Evolutionary conservation across 805 yeast species (phyloP).

Genomic region (Candida maesae): DNA sequence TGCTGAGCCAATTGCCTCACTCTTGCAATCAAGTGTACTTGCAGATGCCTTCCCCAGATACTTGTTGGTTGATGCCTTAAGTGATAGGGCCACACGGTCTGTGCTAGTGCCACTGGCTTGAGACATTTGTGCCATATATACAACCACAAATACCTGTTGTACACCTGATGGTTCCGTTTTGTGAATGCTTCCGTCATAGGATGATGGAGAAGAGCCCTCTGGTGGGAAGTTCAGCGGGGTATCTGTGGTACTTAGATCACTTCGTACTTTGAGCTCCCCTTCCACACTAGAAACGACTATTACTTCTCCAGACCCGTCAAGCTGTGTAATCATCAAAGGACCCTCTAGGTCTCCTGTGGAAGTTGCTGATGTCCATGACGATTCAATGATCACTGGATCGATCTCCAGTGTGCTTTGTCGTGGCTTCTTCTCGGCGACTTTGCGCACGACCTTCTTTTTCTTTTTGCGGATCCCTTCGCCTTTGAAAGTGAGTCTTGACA

Average conservation of each 20-base stretch:
- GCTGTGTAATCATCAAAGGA: constrained; percentile 29
- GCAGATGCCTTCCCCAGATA: constrained; percentile 23
- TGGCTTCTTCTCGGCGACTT: not conserved
- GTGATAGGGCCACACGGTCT: constrained; percentile 19
- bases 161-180: constrained; percentile 29
- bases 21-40: constrained; percentile 21
- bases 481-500: constrained; percentile 34
- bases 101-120: constrained; percentile 3
- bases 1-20: constrained; percentile 32
- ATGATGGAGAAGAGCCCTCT: constrained; percentile 3
- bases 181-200: constrained; percentile 11
- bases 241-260: not conserved
- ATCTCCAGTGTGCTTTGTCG: constrained; percentile 4
- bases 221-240: constrained; percentile 9
- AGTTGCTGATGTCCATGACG: constrained; percentile 28
- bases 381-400: constrained; percentile 7
- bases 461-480: constrained; percentile 29
- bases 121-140: constrained; percentile 10
- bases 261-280: constrained; percentile 1
- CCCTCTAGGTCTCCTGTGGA: constrained; percentile 29
- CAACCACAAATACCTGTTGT: constrained; percentile 31
- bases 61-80: constrained; percentile 29
- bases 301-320: too few species aligned
- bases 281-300: constrained; percentile 1
- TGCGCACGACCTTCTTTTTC: constrained; percentile 8